Base-by-base conservation (phyloP, 257 asterid genomes). In the Solanum ossicruentum region DNA sequence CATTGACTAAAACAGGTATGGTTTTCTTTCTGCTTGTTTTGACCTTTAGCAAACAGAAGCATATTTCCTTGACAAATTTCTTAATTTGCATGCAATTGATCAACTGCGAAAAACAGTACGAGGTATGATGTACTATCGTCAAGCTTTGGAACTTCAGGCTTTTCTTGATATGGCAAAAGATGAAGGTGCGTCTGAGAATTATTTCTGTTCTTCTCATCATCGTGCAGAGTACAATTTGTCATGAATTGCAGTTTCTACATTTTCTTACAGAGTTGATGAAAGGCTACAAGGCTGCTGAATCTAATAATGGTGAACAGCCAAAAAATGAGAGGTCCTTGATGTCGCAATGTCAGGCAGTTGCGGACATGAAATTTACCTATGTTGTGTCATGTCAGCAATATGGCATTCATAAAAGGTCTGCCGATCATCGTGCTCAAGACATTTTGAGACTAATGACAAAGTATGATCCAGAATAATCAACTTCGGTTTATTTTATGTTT, bases 111-210 rank as follows among this genome's bases (percentile, higher is more conserved):
- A 73, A 84, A 21, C 87, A 96, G 99, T 94, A 75, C 97, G 99
- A 71, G 99, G 99, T 87, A 96, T 96, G 99, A 96, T 96, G 99
- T 96, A 96, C 89, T 94, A 96, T 87, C 95, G 98, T 72, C 99
- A 96, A 91, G 98, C 99, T 71, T 90, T 96, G 91, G 99, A 96
- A 89, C 97, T 96, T 84, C 98, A 96, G 90, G 96, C 98, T 65
- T 96, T 96, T 87, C 98, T 96, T 81, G 99, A 96, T 91, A 96
- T 94, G 99, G 99, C 99, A 66, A 88, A 91, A 73, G 97, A 94
- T 83, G 98, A 96, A 92, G 99, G 99, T 95, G 82, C 82, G 56
- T 85, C 83, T 18, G 15, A 69, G 82, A 81, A 85, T 85, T 84
- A 20, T 70, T 66, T 81, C 8, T 80, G 10, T 63, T 81, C 87